Evolutionary conservation across 2,329 filamentous ascomycete genomes (phyloP), one percentile per base, ranked within the genome.

Genomic region (Capronia epimyces): DNA sequence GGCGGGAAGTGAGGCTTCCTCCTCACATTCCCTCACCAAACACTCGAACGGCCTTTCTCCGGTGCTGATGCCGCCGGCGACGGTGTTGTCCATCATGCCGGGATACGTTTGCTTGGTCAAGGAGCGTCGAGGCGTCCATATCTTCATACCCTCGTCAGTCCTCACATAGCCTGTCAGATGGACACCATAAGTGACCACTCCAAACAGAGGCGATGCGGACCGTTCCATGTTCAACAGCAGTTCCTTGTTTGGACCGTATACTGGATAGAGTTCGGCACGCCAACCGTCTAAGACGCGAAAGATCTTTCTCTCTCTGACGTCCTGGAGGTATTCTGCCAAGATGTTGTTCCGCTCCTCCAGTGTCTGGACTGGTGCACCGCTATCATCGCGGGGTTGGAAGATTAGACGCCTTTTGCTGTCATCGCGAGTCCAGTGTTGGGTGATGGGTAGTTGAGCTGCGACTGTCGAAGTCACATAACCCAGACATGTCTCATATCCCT

Each of bases 1-100:
- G 52, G 83, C 86, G 0, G 87, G 79, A 16, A 98, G 71, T 31
- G 83, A 86, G 1, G 93, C 94, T 67, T 98, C 93, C 70, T 98
- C 93, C 57, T 83, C 83, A 2, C 85, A 84, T 69, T 98, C 93
- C 47, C 91, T 81, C 16, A 96, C 77, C 46, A 95, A 72, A 66
- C 86, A 89, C 64, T 91, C 89, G 43, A 89, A 84, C 0, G 87
- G 86, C 18, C 77, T 77, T 67, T 96, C 90, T 12, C 84, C 86
- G 0, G 87, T 87, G 66, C 85, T 83, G 60, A 97, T 83, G 0
- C 89, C 87, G 2, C 87, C 87, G 0, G 90, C 93, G 5, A 95
- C 93, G 1, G 89, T 89, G 67, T 97, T 98, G 69, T 98, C 93
- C 59, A 98, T 75, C 75, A 96, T 90, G n/a, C 86, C 79, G 0